Percentiles rank a stretch among this genome's conserved stretches.
Conservation (phyloP, 805 yeast genomes). For the Schizosaccharomyces japonicus region DNA sequence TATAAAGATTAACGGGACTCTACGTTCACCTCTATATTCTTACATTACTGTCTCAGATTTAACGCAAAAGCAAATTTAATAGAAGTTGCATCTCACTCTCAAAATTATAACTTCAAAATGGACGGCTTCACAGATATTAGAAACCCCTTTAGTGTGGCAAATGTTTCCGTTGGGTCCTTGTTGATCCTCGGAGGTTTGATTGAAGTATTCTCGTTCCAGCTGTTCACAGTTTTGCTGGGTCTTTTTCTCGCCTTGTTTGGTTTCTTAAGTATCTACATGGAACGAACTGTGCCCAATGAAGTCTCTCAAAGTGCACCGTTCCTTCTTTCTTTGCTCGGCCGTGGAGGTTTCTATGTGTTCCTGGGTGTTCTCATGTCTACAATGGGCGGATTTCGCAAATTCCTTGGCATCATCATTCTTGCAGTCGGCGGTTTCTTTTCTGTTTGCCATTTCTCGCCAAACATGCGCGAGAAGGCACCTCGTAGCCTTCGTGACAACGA, state of each 20-base stretch:
- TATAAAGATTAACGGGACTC: too few species aligned
- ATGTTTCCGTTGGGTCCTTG: neutral
- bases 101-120: too few species aligned
- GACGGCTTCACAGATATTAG: neutral
- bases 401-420: conserved; percentile 87
- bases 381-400: conserved; percentile 74
- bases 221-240: neutral
- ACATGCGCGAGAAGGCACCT: conserved; percentile 49
- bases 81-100: neutral
- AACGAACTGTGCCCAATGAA: neutral
- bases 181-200: neutral
- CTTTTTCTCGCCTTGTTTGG: neutral
- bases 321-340: neutral
- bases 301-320: neutral
- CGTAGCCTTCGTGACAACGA: conserved; percentile 22
- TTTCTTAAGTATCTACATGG: neutral
- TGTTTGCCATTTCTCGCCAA: conserved; percentile 56
- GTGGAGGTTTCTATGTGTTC: neutral
- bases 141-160: neutral
- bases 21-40: too few species aligned
- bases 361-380: conserved; percentile 23
- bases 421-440: conserved; percentile 77
- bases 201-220: neutral
- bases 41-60: too few species aligned
- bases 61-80: too few species aligned